Evolutionary conservation across 2,329 filamentous ascomycete species (phyloP), one percentile per base, ranked within the genome.

Genomic region (Penicillium vulpinum): DNA sequence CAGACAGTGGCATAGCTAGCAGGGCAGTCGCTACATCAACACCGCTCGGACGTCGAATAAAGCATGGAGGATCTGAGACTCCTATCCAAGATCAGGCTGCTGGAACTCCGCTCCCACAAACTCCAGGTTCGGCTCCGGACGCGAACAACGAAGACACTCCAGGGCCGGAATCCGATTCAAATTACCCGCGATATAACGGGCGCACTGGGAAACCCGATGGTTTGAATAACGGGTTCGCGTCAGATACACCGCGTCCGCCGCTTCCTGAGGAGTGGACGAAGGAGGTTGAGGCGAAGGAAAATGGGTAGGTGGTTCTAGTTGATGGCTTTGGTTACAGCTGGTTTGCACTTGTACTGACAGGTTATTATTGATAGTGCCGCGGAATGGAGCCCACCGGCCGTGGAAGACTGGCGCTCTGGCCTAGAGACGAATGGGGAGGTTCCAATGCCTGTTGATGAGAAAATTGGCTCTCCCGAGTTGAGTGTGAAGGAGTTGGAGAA

Each of bases 181-280:
- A 51, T 31, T 38, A 51, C 13, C 18, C 28, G 9, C 21, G 7
- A 10, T 36, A 38, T 13, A 51, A 28, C 28, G 52, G 46, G 1
- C 46, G 29, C 18, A 43, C 52, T 16, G 15, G 10, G 10, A 18
- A 38, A 13, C 45, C 28, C 1, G 29, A 38, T 21, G 39, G 21
- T 2, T 21, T 49, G 46, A 36, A 51, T 50, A 24, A 39, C 4
- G 38, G 5, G n/a, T 35, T 29, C 9, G 22, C 24, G 35, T 38
- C 44, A 35, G 51, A 48, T n/a, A 39, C 35, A 15, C 35, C 18
- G 11, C 52, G 52, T 21, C 52, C 52, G 24, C 45, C 45, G 18
- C 52, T 55, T 29, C 52, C 52, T 13, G 52, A 50, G 38, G 24
- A 21, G 38, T 55, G 52, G 52, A 55, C 52, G 22, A 49, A 36